A percentile compares a stretch with the other conserved stretches of the same genome.
Conservation (phyloP, 1,139 yeast species). For the Ogataea hybrid region DNA sequence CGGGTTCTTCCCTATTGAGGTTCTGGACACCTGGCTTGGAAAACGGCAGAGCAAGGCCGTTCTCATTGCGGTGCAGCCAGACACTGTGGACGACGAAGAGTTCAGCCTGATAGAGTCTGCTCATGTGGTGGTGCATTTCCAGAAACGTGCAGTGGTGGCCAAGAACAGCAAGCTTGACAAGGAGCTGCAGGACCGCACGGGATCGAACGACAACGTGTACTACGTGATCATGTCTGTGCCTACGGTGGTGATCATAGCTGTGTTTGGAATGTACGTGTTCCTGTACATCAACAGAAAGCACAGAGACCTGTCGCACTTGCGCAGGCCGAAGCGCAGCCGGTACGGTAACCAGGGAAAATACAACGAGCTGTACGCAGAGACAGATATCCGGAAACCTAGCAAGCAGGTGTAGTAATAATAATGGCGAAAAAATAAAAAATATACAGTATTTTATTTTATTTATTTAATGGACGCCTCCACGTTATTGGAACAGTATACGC, state of each 20-base stretch:
- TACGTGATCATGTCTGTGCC: slow-evolving; percentile 72
- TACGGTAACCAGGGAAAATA: slow-evolving; percentile 42
- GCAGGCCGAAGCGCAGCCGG: slow-evolving; percentile 49
- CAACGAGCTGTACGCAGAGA: slow-evolving; percentile 26
- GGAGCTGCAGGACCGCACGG: slow-evolving; percentile 48
- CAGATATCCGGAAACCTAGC: slow-evolving; percentile 31
- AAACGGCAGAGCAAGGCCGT: slow-evolving; percentile 48
- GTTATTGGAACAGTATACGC: slow-evolving; percentile 70
- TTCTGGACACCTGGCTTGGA: slow-evolving; percentile 61
- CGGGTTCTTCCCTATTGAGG: slow-evolving; percentile 62
- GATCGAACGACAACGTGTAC: slow-evolving; percentile 63
- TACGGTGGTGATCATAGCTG: slow-evolving; percentile 61
- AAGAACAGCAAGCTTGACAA: slow-evolving; percentile 58
- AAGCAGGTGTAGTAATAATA: slow-evolving; percentile 10
- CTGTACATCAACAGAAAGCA: slow-evolving; percentile 53
- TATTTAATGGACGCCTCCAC: slow-evolving; percentile 67
- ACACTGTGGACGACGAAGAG: slow-evolving; percentile 60
- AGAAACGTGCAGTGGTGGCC: slow-evolving; percentile 55
- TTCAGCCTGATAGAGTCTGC: slow-evolving; percentile 53
- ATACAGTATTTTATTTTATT: too few species aligned
- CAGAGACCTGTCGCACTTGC: slow-evolving; percentile 45
- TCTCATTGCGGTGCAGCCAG: slow-evolving; percentile 71
- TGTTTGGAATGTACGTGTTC: slow-evolving; percentile 62
- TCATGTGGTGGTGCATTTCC: slow-evolving; percentile 50
- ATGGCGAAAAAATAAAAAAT: slow-evolving; percentile 3